Evolutionary conservation across 2,329 filamentous ascomycete species (phyloP), one percentile per base, ranked within the genome.

Genomic region (Daldinia sp.): DNA sequence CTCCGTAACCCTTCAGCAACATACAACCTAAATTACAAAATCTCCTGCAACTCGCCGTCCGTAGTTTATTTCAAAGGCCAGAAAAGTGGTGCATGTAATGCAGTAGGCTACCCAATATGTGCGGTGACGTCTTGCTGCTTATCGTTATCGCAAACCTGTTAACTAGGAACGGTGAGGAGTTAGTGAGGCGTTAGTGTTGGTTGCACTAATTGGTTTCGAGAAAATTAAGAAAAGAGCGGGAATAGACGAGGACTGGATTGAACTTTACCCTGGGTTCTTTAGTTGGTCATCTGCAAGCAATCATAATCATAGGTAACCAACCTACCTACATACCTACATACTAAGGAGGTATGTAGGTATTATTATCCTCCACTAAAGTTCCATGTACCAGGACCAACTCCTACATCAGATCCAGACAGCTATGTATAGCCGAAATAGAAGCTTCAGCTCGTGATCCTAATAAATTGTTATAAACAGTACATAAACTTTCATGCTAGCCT

Each of bases 291-390:
- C 57, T 68, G 62, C 58, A 65, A 61, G 61, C 60, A 60, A 64
- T 65, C 44, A n/a, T 55, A 35, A 58, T 37, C 50, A 58, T 13
- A 23, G 20, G 20, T 23, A 23, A 23, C 20, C 20, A 30, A 26
- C 28, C 39, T 37, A 37, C 35, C 30, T 33, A 33, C 9, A 33
- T 6, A 33, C 30, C 30, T 33, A 33, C n/a, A n/a, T n/a, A n/a
- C n/a, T n/a, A n/a, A n/a, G n/a, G n/a, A n/a, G n/a, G 30, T 35
- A 35, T 3, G 33, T 35, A 35, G 7, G 7, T 39, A 39, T 39
- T 18, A 46, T 28, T 18, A 37, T 57, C 53, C 62, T 63, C 54
- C 55, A 69, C 42, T 63, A 69, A 68, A 37, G 67, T 66, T 66
- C 44, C 55, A 33, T 28, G 60, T 48, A 30, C 55, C 28, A 66